Evolutionary conservation across 2,329 filamentous ascomycete species (phyloP), one percentile per base, ranked within the genome.

Genomic region (Fonsecaea monophora): DNA sequence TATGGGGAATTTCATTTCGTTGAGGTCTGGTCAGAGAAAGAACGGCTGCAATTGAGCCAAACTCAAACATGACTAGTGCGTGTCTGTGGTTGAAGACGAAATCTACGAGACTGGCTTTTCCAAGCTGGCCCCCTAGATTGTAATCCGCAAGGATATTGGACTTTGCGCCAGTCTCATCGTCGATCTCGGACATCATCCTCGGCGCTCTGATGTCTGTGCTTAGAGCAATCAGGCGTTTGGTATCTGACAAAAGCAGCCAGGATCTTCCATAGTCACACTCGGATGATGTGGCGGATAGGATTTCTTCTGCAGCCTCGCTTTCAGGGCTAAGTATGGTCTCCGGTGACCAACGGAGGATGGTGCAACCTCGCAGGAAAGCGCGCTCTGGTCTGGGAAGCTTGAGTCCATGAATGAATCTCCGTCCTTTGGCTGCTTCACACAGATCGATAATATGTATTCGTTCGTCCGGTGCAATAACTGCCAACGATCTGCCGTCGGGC

Each of bases 31-130:
- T 66, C 32, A 72, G 34, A 34, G 54, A 70, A 12, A 72, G 62
- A 21, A 73, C 62, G 2, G 64, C 64, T 18, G 70, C 70, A 13
- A 54, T 62, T 10, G 57, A 50, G 25, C 67, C 66, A 13, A 63
- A 55, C 15, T 72, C 67, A 25, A 70, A 71, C 53, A 72, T 56
- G n/a, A 71, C 58, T 25, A 73, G 25, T 5, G 64, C 70, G 40
- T 71, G 68, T 30, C 66, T 59, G 38, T 69, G 69, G 65, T 70
- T 66, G 40, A 70, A 66, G 50, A 69, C 66, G 48, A 71, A 72
- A n/a, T 72, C 69, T 3, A 66, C 59, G 15, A 64, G 60, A 32
- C 35, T 65, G 38, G 69, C 45, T 54, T 67, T 72, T 21, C 71
- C 71, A 48, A 68, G 64, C 3, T 69, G 64, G 12, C 8, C 58